Evolutionary conservation across 2,329 filamentous ascomycete species (phyloP).

Genomic region (Lithohypha guttulata): DNA sequence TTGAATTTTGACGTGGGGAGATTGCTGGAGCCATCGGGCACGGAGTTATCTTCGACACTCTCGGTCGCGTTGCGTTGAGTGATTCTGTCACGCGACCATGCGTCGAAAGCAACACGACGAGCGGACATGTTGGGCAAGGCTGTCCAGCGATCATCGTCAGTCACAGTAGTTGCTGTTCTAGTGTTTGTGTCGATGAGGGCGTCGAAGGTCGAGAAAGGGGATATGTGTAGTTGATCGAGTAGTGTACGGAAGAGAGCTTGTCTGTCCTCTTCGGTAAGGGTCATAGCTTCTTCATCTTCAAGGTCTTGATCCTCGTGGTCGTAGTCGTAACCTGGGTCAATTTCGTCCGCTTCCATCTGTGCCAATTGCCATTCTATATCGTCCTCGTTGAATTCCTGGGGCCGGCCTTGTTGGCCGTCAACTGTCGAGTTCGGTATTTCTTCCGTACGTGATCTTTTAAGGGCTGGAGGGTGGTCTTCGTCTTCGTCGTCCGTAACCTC

Average conservation of each 20-base stretch:
- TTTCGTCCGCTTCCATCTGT: conserved; percentile 79
- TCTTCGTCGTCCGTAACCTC: conserved; percentile 55
- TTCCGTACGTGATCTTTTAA: conserved; percentile 43
- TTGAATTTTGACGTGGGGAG: conserved; percentile 38
- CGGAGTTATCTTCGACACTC: background rate
- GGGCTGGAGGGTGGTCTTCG: conserved; percentile 35
- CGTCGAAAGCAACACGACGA: conserved; percentile 70
- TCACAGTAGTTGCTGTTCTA: conserved; percentile 40
- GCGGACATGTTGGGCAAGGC: conserved; percentile 69
- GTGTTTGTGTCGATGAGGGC: conserved; percentile 68
- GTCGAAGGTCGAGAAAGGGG: conserved; percentile 85
- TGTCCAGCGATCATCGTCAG: conserved; percentile 81
- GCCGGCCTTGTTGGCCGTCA: conserved; percentile 30
- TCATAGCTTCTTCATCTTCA: conserved; percentile 44
- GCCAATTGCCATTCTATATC: conserved; percentile 89
- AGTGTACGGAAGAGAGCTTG: conserved; percentile 72
- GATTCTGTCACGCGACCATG: conserved; percentile 72
- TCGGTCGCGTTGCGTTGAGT: conserved; percentile 53
- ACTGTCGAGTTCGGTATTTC: conserved; percentile 38
- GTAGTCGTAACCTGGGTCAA: conserved; percentile 64
- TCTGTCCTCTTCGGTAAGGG: conserved; percentile 65
- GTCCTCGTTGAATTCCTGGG: conserved; percentile 79
- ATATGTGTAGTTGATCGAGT: conserved; percentile 70
- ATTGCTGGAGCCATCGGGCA: background rate
- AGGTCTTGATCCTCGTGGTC: conserved; percentile 64